Conservation (phyloP, 148 eudicot genomes). For the Rheum nobile region DNA sequence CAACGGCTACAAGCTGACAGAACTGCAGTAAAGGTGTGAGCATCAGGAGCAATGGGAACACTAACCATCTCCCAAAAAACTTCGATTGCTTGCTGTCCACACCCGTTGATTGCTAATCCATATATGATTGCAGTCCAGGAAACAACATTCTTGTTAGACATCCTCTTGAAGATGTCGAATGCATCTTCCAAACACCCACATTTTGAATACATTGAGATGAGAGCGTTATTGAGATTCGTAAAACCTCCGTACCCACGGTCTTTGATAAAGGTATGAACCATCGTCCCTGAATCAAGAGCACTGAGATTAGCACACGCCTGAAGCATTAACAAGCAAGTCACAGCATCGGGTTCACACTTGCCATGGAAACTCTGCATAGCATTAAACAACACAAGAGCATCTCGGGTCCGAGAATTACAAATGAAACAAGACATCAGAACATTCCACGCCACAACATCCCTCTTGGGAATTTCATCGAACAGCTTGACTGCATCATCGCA, state of each 20-base stretch:
- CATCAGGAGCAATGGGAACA: conserved; percentile 38
- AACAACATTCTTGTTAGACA: conserved; percentile 45
- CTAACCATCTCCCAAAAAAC: conserved; percentile 48
- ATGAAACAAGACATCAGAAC: conserved; percentile 42
- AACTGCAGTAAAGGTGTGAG: conserved; percentile 65
- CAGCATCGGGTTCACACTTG: conserved; percentile 43
- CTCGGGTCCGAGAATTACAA: conserved; percentile 34
- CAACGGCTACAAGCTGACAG: conserved; percentile 69
- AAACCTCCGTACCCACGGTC: conserved; percentile 23
- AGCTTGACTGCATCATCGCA: conserved; percentile 40
- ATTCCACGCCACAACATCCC: conserved; percentile 54
- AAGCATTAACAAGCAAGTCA: conserved; percentile 52
- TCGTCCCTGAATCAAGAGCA: conserved; percentile 41
- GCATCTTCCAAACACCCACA: conserved; percentile 63
- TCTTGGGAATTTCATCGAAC: conserved; percentile 49
- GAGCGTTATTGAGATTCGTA: conserved; percentile 37
- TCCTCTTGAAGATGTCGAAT: conserved; percentile 38
- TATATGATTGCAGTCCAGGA: conserved; percentile 76
- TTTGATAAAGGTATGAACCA: conserved; percentile 28
- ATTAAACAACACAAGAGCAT: conserved; percentile 39
- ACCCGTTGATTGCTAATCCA: conserved; percentile 62
- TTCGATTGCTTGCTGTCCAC: conserved; percentile 34
- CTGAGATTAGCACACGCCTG: conserved; percentile 50
- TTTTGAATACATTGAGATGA: conserved; percentile 69
- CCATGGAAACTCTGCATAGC: conserved; percentile 19